A percentile compares a stretch with the other conserved stretches of the same genome.
Evolutionary conservation across 1,284 basidiomycete species (phyloP).

Genomic region (Cutaneotrichosporon dermatis): DNA sequence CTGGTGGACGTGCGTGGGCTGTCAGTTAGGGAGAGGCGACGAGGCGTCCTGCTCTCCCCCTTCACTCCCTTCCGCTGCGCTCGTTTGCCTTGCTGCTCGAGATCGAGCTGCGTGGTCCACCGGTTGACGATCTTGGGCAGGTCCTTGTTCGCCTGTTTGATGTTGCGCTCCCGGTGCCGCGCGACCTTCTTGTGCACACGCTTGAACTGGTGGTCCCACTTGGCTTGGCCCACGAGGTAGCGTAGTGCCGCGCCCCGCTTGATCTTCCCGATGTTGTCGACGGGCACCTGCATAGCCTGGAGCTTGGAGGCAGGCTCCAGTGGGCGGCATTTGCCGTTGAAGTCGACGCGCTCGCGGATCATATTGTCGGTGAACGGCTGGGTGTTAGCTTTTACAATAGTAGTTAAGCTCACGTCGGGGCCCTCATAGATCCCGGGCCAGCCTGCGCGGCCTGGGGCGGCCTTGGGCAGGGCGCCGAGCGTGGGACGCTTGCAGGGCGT

Average conservation of each 20-base stretch:
- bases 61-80: not conserved
- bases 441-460: conserved; percentile 57
- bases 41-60: not conserved
- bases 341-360: conserved; percentile 84
- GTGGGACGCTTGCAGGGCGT: not conserved
- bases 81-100: not conserved
- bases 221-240: conserved; percentile 46
- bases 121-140: conserved; percentile 7
- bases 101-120: not conserved
- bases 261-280: conserved; percentile 56
- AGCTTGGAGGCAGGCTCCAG: conserved; percentile 70
- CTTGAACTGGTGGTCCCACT: conserved; percentile 46
- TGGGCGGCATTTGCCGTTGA: conserved; percentile 67
- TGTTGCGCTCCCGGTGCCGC: conserved; percentile 40
- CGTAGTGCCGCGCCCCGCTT: conserved; percentile 51
- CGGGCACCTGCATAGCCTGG: conserved; percentile 59
- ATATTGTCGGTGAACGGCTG: conserved; percentile 54
- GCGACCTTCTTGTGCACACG: conserved; percentile 34
- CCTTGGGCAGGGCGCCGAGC: not conserved
- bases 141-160: conserved; percentile 37
- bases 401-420: conserved; percentile 47
- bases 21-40: no score
- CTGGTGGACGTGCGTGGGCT: not conserved
- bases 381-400: not conserved
- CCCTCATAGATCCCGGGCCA: conserved; percentile 59